Evolutionary conservation across 2,329 filamentous ascomycete genomes (phyloP).

Genomic region (Talaromyces sp.): DNA sequence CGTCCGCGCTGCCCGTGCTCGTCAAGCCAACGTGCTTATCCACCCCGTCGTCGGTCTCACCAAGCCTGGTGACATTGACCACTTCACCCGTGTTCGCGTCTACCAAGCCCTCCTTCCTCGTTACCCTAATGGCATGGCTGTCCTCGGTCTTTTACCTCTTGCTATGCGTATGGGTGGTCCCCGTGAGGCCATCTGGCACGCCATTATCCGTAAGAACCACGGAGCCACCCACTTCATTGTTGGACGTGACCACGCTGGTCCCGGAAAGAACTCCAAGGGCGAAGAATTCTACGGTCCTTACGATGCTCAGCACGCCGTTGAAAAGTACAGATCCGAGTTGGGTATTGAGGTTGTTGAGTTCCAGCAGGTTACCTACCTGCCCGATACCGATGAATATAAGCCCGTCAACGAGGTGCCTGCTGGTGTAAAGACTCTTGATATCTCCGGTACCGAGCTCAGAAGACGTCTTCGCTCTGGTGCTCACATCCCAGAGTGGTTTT

Average conservation of each 20-base stretch:
- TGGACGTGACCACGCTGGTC: slow-evolving; percentile 94
- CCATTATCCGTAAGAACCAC: slow-evolving; percentile 99
- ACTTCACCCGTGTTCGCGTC: slow-evolving; percentile 98
- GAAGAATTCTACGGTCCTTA: slow-evolving; percentile 98
- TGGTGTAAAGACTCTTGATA: slow-evolving; percentile 81
- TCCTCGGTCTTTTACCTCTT: slow-evolving; percentile 86
- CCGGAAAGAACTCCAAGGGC: slow-evolving; percentile 96
- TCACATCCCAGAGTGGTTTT: slow-evolving; percentile 99
- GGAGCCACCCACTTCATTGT: slow-evolving; percentile 99
- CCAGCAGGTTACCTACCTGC: slow-evolving; percentile 99
- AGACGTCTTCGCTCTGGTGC: slow-evolving; percentile 84
- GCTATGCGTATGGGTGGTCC: slow-evolving; percentile 99
- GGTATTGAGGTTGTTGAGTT: slow-evolving; percentile 99
- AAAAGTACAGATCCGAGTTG: slow-evolving; percentile 94
- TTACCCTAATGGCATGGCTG: slow-evolving; percentile 99
- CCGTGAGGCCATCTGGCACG: slow-evolving; percentile 98
- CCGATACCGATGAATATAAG: slow-evolving; percentile 93
- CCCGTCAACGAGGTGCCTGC: slow-evolving; percentile 85
- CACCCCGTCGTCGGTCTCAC: slow-evolving; percentile 97
- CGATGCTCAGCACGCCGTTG: slow-evolving; percentile 91
- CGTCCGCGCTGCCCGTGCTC: slow-evolving; percentile 88
- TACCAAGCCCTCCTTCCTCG: slow-evolving; percentile 95
- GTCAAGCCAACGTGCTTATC: slow-evolving; percentile 98
- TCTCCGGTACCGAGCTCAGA: slow-evolving; percentile 86
- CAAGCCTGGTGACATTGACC: slow-evolving; percentile 98